Evolutionary conservation across 179 eudicot species (phyloP).

Genomic region (Silene noctiflora): DNA sequence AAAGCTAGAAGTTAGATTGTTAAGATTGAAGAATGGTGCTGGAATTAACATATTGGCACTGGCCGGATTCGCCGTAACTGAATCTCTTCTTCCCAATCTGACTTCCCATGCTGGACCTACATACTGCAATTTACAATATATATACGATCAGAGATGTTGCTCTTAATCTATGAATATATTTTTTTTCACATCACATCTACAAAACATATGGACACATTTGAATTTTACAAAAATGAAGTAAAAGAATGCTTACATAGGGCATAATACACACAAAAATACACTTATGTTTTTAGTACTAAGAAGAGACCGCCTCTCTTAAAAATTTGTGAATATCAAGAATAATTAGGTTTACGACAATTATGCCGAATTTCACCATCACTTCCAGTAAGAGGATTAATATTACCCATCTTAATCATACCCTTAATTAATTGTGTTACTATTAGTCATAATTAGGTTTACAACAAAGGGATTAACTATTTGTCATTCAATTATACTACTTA

Average conservation of each 20-base stretch:
- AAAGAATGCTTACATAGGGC: no score
- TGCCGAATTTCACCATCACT: conserved; percentile 33
- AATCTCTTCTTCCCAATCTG: conserved; percentile 48
- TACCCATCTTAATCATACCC: conserved; percentile 39
- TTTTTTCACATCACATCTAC: no score
- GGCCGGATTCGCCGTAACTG: conserved; percentile 37
- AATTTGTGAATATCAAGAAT: not conserved
- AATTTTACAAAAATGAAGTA: no score
- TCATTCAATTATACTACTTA: no score
- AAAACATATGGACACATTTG: no score
- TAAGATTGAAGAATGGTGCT: conserved; percentile 33
- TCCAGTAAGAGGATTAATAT: conserved; percentile 36
- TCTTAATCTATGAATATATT: no score
- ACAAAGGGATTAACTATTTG: no score
- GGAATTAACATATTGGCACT: conserved; percentile 42
- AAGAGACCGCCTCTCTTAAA: no score
- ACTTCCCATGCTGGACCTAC: conserved; percentile 51
- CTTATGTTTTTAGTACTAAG: no score
- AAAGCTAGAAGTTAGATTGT: conserved; percentile 35
- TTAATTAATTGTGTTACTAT: no score
- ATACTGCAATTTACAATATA: conserved; percentile 32
- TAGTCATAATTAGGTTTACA: no score
- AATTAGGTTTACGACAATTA: conserved; percentile 37
- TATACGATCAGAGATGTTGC: no score
- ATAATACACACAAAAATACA: not conserved